Base-by-base conservation (phyloP, 352 stramenopile genomes). In the Phytophthora brassicae region DNA sequence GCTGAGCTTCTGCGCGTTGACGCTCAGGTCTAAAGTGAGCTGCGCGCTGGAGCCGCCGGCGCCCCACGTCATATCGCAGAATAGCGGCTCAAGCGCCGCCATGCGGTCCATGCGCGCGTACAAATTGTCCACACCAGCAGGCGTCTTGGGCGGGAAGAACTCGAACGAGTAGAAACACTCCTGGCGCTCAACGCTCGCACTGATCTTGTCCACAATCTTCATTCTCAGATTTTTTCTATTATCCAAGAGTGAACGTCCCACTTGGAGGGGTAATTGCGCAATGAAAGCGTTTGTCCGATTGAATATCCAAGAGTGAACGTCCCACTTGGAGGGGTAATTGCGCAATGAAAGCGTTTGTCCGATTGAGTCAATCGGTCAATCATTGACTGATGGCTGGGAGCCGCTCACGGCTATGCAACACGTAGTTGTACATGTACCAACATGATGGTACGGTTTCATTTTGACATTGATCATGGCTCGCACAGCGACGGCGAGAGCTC, bases 1-100 rank as follows among this genome's bases (percentile, higher is more conserved):
- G 59, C 86, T 89, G 45, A 97, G 94, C 61, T 95, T 97, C 73
- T 97, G 89, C 17, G 91, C 88, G 59, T 97, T 96, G 33, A 82
- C 77, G 64, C 84, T 91, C 19, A 99, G 84, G 38, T 99, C 90
- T 39, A 99, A 78, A 42, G 96, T 99, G 41, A 99, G 86, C 45
- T 98, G 89, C 35, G 94, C 92, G 26, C 94, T 99, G 56, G 84
- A 98, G 56, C 98, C 98, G 52, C 97, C 97, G 48, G 97, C 98
- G 60, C 97, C 97, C 97, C 97, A 99, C 35, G 98, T 99, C 81
- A 99, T 98, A 74, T 99, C 97, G 19, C 94, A 97, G 75, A 99
- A 99, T 7, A 99, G 84, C 43, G 96, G 97, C 62, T 97, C 89
- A 44, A 97, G 74, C 51, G 79, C 73, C 22, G 89, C 92, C 96